phyloP scores from a whole-genome alignment of 306 rosid species.

The Pachyrhizus erosus region DNA sequence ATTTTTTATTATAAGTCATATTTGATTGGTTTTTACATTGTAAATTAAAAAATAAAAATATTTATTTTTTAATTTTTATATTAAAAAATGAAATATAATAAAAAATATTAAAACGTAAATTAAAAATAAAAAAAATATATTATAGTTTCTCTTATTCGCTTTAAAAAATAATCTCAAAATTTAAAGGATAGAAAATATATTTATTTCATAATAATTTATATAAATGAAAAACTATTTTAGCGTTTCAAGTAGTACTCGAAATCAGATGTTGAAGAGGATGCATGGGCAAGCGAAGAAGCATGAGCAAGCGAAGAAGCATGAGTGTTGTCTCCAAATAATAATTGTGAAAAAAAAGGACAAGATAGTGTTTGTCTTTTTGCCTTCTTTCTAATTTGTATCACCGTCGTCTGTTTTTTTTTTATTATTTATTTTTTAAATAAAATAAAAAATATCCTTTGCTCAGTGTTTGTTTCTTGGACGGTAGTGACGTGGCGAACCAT shows the following conservation, averaged over 20 bases:
- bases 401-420: background rate
- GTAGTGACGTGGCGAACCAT: background rate
- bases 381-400: background rate
- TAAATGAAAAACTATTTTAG: background rate
- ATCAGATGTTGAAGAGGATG: background rate
- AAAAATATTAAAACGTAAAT: too few relatives aligned
- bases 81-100: too few relatives aligned
- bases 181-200: too few relatives aligned
- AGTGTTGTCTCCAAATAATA: background rate
- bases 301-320: background rate
- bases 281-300: background rate
- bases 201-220: too few relatives aligned
- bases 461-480: background rate
- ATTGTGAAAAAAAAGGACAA: background rate
- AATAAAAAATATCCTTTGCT: background rate
- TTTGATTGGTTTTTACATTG: too few relatives aligned
- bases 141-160: too few relatives aligned
- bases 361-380: slow-evolving; percentile 9
- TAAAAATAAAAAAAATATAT: too few relatives aligned
- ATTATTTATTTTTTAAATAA: background rate
- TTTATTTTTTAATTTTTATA: too few relatives aligned
- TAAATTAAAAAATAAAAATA: too few relatives aligned
- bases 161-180: too few relatives aligned
- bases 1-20: too few relatives aligned
- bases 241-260: background rate